Evolutionary conservation across 2,329 filamentous ascomycete species (phyloP), one percentile per base, ranked within the genome.

Genomic region (Arachnomyces sp.): DNA sequence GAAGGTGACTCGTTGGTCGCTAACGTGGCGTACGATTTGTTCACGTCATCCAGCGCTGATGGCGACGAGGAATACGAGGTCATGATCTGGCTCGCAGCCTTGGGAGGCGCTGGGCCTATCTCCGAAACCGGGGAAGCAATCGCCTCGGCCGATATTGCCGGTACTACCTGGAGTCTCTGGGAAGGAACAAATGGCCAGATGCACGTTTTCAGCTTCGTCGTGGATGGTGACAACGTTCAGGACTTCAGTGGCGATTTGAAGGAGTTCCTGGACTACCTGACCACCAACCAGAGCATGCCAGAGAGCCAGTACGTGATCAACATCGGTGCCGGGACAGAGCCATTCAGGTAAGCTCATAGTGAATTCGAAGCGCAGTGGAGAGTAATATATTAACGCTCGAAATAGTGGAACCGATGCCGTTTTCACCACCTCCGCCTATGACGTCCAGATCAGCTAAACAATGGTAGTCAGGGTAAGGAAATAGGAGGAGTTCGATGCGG

Each of bases 51-150:
- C 31, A 64, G 65, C 13, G 66, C 73, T 2, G 59, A 60, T 21
- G 67, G 64, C 32, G 54, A 48, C 35, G 54, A 68, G n/a, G 65
- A 75, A 50, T 80, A 76, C 52, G 79, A 82, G 59, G 65, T 82
- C 50, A 83, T 83, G 78, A 69, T 83, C 48, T 83, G 79, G 78
- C 65, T 80, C 34, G 72, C 66, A 3, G 74, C 73, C 21, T 59
- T 78, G 32, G 75, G 73, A 16, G 71, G 72, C 37, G 75, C 74
- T 2, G 75, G 75, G 4, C 74, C 76, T 16, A 77, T 81, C 63
- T 77, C 77, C 41, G 67, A 55, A 35, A 78, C 68, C 25, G 75
- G 76, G 36, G 63, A 60, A 13, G 50, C 74, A 5, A 66, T 80
- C 47, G 75, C 72, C 3, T 76, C 68, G 1, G 64, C 71, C 11